Conservation (phyloP, 208 protist genomes). For the Dictyostelium gargantuum region DNA sequence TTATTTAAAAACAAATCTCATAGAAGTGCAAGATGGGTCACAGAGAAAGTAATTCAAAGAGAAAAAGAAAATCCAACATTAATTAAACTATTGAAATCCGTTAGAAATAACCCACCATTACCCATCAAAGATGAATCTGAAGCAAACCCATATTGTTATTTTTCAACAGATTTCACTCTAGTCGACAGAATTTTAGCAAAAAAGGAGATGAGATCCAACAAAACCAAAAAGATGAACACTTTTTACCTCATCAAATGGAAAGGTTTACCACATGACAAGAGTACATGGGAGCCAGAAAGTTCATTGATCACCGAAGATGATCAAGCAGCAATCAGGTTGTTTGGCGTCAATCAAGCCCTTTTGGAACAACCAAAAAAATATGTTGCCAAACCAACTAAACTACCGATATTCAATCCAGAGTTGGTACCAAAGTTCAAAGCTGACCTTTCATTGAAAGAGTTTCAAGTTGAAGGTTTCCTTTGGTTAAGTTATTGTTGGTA, state of each 20-base stretch:
- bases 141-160: slow-evolving; percentile 23
- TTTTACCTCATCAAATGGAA: slow-evolving; percentile 87
- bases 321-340: background rate
- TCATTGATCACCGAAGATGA: slow-evolving; percentile 69
- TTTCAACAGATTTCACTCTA: slow-evolving; percentile 6
- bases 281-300: slow-evolving; percentile 81
- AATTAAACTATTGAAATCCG: background rate
- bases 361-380: background rate
- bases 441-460: slow-evolving; percentile 66
- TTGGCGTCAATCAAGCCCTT: background rate
- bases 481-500: slow-evolving; percentile 91
- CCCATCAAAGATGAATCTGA: slow-evolving; percentile 14
- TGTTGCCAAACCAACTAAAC: background rate
- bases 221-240: background rate
- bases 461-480: slow-evolving; percentile 94
- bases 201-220: background rate
- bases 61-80: background rate
- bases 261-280: slow-evolving; percentile 80
- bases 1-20: slow-evolving; percentile 27
- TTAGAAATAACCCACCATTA: background rate
- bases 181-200: slow-evolving; percentile 42
- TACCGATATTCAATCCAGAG: slow-evolving; percentile 10
- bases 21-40: slow-evolving; percentile 36
- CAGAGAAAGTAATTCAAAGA: background rate
- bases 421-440: slow-evolving; percentile 43